Evolutionary conservation across 345 rosid species (phyloP).

Genomic region (Populus nigra): DNA sequence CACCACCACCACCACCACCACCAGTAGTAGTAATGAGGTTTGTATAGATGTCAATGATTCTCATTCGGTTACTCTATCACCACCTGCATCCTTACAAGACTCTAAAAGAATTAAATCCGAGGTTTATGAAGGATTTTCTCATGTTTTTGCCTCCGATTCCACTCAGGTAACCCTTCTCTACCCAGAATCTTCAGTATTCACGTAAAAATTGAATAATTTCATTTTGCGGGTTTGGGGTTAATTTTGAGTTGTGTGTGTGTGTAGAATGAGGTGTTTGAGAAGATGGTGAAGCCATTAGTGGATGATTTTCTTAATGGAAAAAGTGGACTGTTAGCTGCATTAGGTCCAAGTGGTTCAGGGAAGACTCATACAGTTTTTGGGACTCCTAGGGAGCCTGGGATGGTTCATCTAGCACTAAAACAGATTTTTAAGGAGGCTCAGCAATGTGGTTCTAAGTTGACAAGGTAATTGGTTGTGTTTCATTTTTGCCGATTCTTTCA

Average conservation of each 20-base stretch:
- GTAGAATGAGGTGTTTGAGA: conserved; percentile 61
- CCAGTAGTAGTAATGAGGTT: conserved; percentile 14
- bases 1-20: neutral
- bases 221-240: neutral
- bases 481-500: neutral
- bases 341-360: conserved; percentile 91
- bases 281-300: conserved; percentile 70
- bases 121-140: conserved; percentile 78
- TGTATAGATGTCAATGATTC: conserved; percentile 49
- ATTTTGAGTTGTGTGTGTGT: neutral
- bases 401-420: conserved; percentile 64
- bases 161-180: conserved; percentile 51
- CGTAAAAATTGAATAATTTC: neutral
- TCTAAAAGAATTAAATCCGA: conserved; percentile 71
- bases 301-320: conserved; percentile 73
- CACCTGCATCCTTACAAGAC: conserved; percentile 56
- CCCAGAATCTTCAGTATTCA: neutral
- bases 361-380: conserved; percentile 93
- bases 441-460: conserved; percentile 17
- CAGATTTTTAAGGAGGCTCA: conserved; percentile 44
- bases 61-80: conserved; percentile 60
- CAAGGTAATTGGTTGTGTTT: conserved; percentile 41
- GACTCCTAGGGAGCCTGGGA: conserved; percentile 64
- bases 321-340: conserved; percentile 81
- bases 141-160: conserved; percentile 61